Base-by-base conservation (phyloP, 306 rosid species). In the Heteromeles arbutifolia region DNA sequence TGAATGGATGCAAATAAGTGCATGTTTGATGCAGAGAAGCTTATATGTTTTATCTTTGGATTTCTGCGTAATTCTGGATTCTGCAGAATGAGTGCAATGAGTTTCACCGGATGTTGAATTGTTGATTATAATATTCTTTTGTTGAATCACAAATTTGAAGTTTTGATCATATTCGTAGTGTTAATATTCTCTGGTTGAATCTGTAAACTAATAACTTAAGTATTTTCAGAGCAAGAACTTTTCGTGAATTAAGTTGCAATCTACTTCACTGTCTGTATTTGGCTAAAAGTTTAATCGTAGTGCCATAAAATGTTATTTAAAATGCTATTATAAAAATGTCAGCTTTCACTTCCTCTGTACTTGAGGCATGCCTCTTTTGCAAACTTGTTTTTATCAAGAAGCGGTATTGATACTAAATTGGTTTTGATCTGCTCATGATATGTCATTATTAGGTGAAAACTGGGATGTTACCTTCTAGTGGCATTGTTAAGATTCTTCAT, bases 381-480 rank as follows among this genome's bases (percentile, higher is more conserved):
- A n/a, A 58, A 69, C 17, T 2, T 68, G 12, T 64, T 53, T 67
- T 41, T 59, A 5, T 25, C 7, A 66, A 52, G 4, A 62, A 14
- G 34, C 5, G 18, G 56, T 77, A 50, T 58, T 74, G 69, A 32
- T 71, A 26, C 53, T 76, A 39, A 26, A 28, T 74, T 71, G 24
- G 56, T 52, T 56, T 44, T 78, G 64, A 79, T 74, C 54, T 66
- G 67, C 69, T 66, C 74, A 61, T 83, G 81, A 78, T 69, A 26
- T 76, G 59, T 62, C 29, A 48, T 77, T 59, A 22, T 13, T 50
- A 94, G 98, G 95, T 94, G 72, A 92, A 94, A 90, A 92, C 98
- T 32, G 98, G 98, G 65, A 88, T 94, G 96, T 85, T 94, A 65
- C 97, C 96, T 19, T 85, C 97, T 76, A 80, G 69, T 73, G 76